Evolutionary conservation across 495 filamentous ascomycete genomes (phyloP), one percentile per base, ranked within the genome.

Genomic region (Neurospora cerealis): DNA sequence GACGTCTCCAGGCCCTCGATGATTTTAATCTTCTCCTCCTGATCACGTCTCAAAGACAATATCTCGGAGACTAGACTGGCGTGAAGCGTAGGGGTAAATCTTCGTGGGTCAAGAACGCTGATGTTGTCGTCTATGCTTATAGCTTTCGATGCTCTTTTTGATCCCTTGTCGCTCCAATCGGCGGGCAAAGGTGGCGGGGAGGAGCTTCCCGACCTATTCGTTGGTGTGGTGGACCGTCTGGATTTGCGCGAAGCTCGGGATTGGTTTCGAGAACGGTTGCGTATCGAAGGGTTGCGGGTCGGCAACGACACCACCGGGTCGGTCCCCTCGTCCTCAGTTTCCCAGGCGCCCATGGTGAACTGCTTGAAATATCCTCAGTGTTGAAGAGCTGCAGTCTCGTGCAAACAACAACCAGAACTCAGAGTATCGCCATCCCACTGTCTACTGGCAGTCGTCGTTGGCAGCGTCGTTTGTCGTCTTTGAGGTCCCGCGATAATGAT

Each of bases 11-110:
- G 84, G 40, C 87, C 87, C 80, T 97, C 93, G 54, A 99, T 94
- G 39, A 92, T 86, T 74, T 90, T 92, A 24, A 91, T 86, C 80
- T 96, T 98, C 54, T 89, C 91, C 79, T 98, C 96, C 71, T 97
- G 87, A 73, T 98, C 96, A 62, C 96, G 87, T 5, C 94, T 89
- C 62, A 99, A 81, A 2, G 90, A 89, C 34, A 98, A 87, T 74
- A 99, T 99, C 80, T 99, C 95, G 0, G 95, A 93, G 7, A 99
- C 95, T 9, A 99, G 86, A 66, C 92, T 97, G 17, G 96, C 96
- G 83, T 98, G 96, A 24, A 98, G 86, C 2, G 94, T 98, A 5
- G 96, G 96, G 6, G 96, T 98, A 77, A 99, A 97, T 24, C 95
- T 87, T 70, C 94, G 89, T 7, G 96, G 93, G 78, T 98, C 95